A percentile compares a stretch with the other conserved stretches of the same genome.
Conservation (phyloP, 768 basidiomycete genomes). For the Boletus pseudopeckii region DNA sequence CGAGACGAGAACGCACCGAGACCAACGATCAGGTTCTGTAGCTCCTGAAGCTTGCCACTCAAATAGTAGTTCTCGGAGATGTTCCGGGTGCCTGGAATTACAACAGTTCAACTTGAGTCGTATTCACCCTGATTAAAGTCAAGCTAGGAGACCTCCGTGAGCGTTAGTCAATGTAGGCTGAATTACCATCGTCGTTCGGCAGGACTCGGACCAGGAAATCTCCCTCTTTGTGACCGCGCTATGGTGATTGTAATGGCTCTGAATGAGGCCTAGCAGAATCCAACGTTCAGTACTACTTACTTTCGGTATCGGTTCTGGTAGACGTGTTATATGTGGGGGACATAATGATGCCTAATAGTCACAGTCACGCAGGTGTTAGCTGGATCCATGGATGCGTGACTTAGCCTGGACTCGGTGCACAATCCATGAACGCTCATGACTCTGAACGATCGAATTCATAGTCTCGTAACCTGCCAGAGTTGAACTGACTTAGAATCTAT, state of each 20-base stretch:
- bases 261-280: not conserved
- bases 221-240: not conserved
- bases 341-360: too few relatives aligned
- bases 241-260: not conserved
- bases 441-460: not conserved
- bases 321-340: too few relatives aligned
- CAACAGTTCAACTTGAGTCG: not conserved
- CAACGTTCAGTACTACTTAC: not conserved
- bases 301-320: not conserved
- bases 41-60: too few relatives aligned
- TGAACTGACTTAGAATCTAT: not conserved
- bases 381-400: too few relatives aligned
- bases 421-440: too few relatives aligned
- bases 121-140: too few relatives aligned
- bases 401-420: too few relatives aligned
- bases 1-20: too few relatives aligned
- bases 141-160: not conserved
- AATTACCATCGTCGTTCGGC: too few relatives aligned
- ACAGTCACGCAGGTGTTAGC: too few relatives aligned
- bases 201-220: not conserved
- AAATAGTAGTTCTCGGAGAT: too few relatives aligned
- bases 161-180: not conserved
- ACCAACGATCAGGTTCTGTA: too few relatives aligned
- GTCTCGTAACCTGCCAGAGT: not conserved
- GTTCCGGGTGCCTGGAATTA: not conserved